A percentile compares a stretch with the other conserved stretches of the same genome.
These are phyloP conservation scores for Cajanus cajan DNA, from an alignment of 306 rosid genomes.

Conservation along the genomic window DNA sequence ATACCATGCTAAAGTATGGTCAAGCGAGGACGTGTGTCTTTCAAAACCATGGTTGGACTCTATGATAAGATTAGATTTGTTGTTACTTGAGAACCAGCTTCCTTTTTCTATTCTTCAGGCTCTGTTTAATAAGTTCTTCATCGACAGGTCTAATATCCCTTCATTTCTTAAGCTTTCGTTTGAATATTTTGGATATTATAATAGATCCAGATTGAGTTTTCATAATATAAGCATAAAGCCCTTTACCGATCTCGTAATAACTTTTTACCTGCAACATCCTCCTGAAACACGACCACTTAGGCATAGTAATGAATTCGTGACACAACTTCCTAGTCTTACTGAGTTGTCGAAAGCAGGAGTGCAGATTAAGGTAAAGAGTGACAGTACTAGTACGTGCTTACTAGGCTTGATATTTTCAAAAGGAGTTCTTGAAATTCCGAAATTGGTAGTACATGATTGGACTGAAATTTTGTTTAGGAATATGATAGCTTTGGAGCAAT, in stretches of 20 bases:
- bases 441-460: neutral
- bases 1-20: neutral
- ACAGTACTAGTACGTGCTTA: too few relatives aligned
- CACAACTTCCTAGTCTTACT: neutral
- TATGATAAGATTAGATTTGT: conserved; percentile 9
- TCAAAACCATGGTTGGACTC: conserved; percentile 28
- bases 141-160: neutral
- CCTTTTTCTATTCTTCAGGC: conserved; percentile 18
- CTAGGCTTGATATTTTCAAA: neutral
- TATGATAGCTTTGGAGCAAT: neutral
- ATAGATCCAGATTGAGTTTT: neutral
- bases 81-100: conserved; percentile 34
- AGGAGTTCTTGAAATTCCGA: neutral
- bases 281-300: neutral
- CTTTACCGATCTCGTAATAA: conserved; percentile 39
- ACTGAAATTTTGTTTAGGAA: neutral
- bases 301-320: too few relatives aligned
- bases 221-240: conserved; percentile 4
- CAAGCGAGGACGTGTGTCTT: neutral
- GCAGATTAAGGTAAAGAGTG: neutral
- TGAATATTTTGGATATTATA: conserved; percentile 17
- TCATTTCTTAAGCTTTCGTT: conserved; percentile 28
- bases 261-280: conserved; percentile 20
- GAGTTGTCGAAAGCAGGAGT: conserved; percentile 1
- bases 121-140: neutral